phyloP scores from a whole-genome alignment of 2,329 filamentous ascomycete genomes.

The Fusarium dlaminii region DNA sequence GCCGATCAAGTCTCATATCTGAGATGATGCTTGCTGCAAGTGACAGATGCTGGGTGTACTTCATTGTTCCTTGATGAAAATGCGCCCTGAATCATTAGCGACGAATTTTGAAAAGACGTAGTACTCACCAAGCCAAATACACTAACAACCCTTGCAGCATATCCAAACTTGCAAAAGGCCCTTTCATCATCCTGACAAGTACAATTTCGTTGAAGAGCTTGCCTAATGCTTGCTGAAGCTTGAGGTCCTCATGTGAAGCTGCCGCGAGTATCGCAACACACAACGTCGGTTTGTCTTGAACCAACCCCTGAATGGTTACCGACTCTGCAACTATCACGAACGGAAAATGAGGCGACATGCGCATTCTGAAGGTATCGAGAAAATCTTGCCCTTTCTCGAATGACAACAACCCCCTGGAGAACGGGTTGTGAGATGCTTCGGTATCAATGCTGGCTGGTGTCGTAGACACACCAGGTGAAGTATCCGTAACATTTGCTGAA shows the following conservation, averaged over 20 bases:
- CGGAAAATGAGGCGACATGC: slow-evolving; percentile 43
- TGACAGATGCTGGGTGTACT: slow-evolving; percentile 44
- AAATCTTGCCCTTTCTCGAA: slow-evolving; percentile 40
- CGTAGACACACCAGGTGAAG: background rate
- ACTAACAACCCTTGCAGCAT: slow-evolving; percentile 46
- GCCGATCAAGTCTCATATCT: slow-evolving; percentile 45
- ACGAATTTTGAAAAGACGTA: background rate
- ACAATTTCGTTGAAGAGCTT: slow-evolving; percentile 44
- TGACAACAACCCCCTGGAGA: slow-evolving; percentile 34
- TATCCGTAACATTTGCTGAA: slow-evolving; percentile 5
- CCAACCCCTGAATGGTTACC: slow-evolving; percentile 30
- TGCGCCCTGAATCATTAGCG: slow-evolving; percentile 44
- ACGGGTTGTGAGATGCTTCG: slow-evolving; percentile 35
- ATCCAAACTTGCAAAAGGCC: slow-evolving; percentile 42
- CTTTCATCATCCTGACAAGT: slow-evolving; percentile 32
- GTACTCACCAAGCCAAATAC: slow-evolving; percentile 44
- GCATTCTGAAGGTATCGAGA: slow-evolving; percentile 36
- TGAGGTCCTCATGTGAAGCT: slow-evolving; percentile 31
- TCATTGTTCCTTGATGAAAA: slow-evolving; percentile 43
- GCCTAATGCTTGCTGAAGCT: slow-evolving; percentile 40
- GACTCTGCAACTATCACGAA: slow-evolving; percentile 42
- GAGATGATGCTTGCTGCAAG: slow-evolving; percentile 46
- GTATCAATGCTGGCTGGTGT: slow-evolving; percentile 21
- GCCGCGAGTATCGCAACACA: slow-evolving; percentile 45
- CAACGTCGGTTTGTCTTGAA: slow-evolving; percentile 36